Conservation (phyloP, 306 rosid genomes). For the Castanea mollissima region DNA sequence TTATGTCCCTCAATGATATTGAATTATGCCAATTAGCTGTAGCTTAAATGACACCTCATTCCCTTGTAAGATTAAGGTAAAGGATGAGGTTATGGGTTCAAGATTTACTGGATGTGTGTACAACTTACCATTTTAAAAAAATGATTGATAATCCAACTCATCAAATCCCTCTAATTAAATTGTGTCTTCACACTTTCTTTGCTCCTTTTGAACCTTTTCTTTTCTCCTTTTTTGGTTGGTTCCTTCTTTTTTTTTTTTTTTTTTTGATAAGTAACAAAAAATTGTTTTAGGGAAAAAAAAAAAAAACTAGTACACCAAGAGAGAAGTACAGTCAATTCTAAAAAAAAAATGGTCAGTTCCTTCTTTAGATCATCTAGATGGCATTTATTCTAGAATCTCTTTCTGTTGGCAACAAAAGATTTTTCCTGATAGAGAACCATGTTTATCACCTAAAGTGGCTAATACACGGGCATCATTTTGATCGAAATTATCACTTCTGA, state of each 20-base stretch:
- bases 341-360: no score
- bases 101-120: no score
- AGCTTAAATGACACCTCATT: no score
- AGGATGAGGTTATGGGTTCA: no score
- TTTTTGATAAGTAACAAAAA: no score
- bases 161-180: background rate
- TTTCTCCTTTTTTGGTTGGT: background rate
- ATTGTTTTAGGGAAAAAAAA: no score
- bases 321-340: no score
- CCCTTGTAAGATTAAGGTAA: no score
- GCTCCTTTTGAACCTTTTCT: background rate
- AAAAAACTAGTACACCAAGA: no score
- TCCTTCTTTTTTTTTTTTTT: background rate
- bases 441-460: background rate
- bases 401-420: background rate
- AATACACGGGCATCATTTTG: background rate
- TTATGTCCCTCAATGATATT: no score
- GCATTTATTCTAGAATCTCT: background rate
- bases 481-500: background rate
- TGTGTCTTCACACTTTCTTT: background rate
- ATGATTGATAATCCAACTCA: background rate
- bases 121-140: background rate
- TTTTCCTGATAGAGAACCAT: background rate
- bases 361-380: background rate
- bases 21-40: no score